phyloP scores from a whole-genome alignment of 805 yeast species.

The Barnettozyma vustinii region DNA sequence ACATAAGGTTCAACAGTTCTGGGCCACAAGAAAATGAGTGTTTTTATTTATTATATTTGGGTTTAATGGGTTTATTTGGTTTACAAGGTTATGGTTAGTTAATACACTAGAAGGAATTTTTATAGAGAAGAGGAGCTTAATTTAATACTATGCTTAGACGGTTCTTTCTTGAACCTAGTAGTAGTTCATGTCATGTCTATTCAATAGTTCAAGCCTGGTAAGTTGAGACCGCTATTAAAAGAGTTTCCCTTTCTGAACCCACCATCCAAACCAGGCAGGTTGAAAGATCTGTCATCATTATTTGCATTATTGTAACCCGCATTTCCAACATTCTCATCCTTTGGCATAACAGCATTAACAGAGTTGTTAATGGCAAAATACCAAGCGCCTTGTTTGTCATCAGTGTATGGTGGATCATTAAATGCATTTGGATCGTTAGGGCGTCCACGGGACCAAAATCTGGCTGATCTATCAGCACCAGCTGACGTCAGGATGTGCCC shows the following conservation, averaged over 20 bases:
- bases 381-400: constrained; percentile 56
- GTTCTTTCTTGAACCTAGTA: background rate
- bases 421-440: constrained; percentile 84
- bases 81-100: background rate
- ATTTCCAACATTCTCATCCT: constrained; percentile 26
- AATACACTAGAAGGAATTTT: background rate
- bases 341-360: constrained; percentile 30
- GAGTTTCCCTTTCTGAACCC: constrained; percentile 4
- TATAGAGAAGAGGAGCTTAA: background rate
- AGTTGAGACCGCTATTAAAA: constrained; percentile 9
- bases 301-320: background rate
- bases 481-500: constrained; percentile 92
- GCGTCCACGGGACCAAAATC: constrained; percentile 92
- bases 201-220: constrained; percentile 16
- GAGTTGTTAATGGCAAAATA: constrained; percentile 37
- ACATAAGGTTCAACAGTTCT: constrained; percentile 24
- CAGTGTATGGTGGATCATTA: constrained; percentile 75
- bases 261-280: constrained; percentile 18
- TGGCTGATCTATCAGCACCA: constrained; percentile 85
- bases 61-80: background rate
- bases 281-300: constrained; percentile 8
- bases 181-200: background rate
- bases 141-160: background rate
- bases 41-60: background rate
- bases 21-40: constrained; percentile 5